These are phyloP conservation scores for Puccinia polysora DNA, from an alignment of 1,284 basidiomycete genomes.

Conservation along the genomic window DNA sequence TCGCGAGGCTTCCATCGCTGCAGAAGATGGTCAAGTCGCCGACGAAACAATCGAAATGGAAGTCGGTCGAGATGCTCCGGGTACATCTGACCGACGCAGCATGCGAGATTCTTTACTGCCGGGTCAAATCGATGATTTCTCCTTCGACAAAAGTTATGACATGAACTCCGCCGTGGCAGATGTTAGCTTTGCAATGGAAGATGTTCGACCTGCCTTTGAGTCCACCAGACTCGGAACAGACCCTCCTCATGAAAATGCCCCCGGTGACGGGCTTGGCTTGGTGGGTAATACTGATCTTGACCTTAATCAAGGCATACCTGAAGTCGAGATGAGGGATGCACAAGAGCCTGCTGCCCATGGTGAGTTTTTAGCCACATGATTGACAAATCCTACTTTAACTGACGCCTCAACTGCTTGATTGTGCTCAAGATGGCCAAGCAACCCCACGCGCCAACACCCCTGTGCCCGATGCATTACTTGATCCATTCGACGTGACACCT, in stretches of 20 bases:
- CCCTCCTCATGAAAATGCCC: not conserved
- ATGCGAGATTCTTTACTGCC: slow-evolving; percentile 13
- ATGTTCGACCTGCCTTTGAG: slow-evolving; percentile 1
- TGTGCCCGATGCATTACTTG: slow-evolving; percentile 14
- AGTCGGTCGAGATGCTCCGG: slow-evolving; percentile 34
- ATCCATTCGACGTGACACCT: slow-evolving; percentile 24
- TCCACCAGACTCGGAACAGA: not conserved
- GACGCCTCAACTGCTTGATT: not conserved
- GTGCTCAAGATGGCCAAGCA: slow-evolving; percentile 5
- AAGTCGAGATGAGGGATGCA: not conserved
- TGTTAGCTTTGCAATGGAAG: slow-evolving; percentile 19
- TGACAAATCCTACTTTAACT: not conserved
- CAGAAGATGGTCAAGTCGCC: not conserved
- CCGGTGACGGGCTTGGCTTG: not conserved
- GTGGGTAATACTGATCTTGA: slow-evolving; percentile 15
- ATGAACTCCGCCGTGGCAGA: slow-evolving; percentile 1
- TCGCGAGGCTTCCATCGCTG: not conserved
- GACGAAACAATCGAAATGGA: slow-evolving; percentile 34
- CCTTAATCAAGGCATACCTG: slow-evolving; percentile 1
- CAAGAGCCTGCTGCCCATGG: not conserved
- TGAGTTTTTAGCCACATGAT: not conserved
- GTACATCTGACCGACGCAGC: slow-evolving; percentile 24
- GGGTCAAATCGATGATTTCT: slow-evolving; percentile 12
- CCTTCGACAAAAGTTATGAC: slow-evolving; percentile 14
- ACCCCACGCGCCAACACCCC: slow-evolving; percentile 3